Evolutionary conservation across 192 early-diverging fungal genomes (phyloP).

Genomic region (Mycoemilia scoparia): DNA sequence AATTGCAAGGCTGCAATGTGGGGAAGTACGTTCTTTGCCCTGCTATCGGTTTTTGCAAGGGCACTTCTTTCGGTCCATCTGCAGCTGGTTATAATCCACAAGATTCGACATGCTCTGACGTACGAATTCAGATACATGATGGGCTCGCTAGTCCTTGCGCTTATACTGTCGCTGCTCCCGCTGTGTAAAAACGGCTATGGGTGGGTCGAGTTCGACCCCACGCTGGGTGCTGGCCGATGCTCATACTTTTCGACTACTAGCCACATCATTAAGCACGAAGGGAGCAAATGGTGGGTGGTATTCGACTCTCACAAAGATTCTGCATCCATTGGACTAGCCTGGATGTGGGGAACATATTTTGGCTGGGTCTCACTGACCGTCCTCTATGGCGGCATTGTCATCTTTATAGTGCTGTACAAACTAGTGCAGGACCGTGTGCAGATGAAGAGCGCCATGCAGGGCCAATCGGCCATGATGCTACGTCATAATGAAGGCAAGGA

Average conservation of each 20-base stretch:
- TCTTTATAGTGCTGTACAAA: conserved; percentile 15
- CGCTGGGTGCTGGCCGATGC: conserved; percentile 15
- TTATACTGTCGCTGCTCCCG: conserved; percentile 11
- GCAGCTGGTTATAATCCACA: conserved; percentile 18
- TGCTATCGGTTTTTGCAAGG: conserved; percentile 22
- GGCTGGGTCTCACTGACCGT: conserved; percentile 25
- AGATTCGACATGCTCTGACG: conserved; percentile 8
- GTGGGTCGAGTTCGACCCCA: conserved; percentile 18
- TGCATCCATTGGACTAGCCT: conserved; percentile 13
- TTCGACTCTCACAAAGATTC: conserved; percentile 5
- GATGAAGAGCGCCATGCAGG: conserved; percentile 4
- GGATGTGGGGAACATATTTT: conserved; percentile 26
- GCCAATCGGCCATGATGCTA: conserved; percentile 8
- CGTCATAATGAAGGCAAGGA: conserved; percentile 9
- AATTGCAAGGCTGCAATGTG: conserved; percentile 25
- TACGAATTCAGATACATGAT: conserved; percentile 10
- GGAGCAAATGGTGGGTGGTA: no score
- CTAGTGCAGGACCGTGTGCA: conserved; percentile 12
- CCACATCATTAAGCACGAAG: no score
- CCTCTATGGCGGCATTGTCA: conserved; percentile 17
- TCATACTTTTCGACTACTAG: conserved; percentile 13
- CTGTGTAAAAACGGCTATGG: conserved; percentile 17
- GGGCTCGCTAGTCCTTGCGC: conserved; percentile 7
- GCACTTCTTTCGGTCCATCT: conserved; percentile 21
- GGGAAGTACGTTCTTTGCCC: conserved; percentile 18